Evolutionary conservation across 2,329 filamentous ascomycete species (phyloP), one percentile per base, ranked within the genome.

Genomic region (Onygena corvina): DNA sequence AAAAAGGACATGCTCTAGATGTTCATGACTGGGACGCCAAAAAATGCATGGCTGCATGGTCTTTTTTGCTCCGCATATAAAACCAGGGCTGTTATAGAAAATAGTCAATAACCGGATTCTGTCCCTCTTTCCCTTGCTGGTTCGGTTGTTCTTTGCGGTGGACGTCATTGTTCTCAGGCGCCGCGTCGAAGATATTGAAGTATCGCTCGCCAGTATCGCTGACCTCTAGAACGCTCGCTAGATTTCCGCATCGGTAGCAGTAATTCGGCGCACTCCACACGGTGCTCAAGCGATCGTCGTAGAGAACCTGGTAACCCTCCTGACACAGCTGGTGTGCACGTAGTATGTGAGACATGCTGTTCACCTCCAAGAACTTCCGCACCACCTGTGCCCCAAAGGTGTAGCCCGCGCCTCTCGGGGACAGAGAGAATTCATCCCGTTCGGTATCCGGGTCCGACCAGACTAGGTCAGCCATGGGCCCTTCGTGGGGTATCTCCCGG

Each of bases 381-480:
- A 98, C 92, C 12, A 98, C 92, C 66, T 96, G 92, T 4, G 89
- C 88, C 50, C 92, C 92, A 64, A 98, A 98, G 0, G 90, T 96
- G 66, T 98, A 98, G 20, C 92, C 92, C 16, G 92, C 92, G 36
- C 92, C 92, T 54, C 92, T 79, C 2, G 92, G 92, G 5, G 86
- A 93, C 12, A 98, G 77, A 4, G 86, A 93, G 68, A 98, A 98
- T 66, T 98, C 92, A 68, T 98, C 92, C 50, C 89, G 79, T 59
- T 98, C 92, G n/a, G 86, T 84, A 64, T 98, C 92, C 0, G 92
- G 92, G 64, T 98, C 92, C 16, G 88, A 94, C 92, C 92, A 98
- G 27, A 98, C 92, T 3, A 98, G 73, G 66, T 98, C 92, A n/a
- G 92, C 92, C 92, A 98, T 98, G 29, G 92, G 92, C 0, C 92